phyloP scores from a whole-genome alignment of 768 basidiomycete species.

The Mycena maculata region DNA sequence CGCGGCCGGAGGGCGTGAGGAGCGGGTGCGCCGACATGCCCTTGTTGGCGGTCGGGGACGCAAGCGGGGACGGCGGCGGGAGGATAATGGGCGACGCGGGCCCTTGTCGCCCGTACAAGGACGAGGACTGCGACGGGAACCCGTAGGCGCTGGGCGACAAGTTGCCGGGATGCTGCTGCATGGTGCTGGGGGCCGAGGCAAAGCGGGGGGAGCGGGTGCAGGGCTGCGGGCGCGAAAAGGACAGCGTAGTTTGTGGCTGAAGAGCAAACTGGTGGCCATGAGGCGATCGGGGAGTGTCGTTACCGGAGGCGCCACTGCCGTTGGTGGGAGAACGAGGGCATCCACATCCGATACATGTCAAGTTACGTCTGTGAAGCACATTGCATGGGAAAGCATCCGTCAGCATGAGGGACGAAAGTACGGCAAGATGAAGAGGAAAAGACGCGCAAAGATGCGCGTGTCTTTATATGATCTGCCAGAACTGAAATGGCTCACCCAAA shows the following conservation, averaged over 20 bases:
- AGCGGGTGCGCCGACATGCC: constrained; percentile 41
- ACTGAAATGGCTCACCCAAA: constrained; percentile 73
- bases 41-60: constrained; percentile 26
- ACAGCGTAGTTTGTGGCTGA: constrained; percentile 2
- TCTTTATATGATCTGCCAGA: constrained; percentile 31
- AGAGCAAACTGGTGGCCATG: constrained; percentile 24
- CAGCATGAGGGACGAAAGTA: constrained; percentile 47
- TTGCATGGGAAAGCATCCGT: constrained; percentile 62
- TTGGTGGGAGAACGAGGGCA: constrained; percentile 58
- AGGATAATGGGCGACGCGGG: constrained; percentile 12
- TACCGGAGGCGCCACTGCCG: constrained; percentile 39
- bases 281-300: constrained; percentile 45
- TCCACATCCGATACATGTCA: constrained; percentile 82
- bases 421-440: constrained; percentile 22
- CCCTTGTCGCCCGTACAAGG: not conserved
- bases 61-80: constrained; percentile 23
- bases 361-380: constrained; percentile 74
- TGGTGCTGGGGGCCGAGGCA: constrained; percentile 22
- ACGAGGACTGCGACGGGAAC: constrained; percentile 15
- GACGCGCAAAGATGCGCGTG: constrained; percentile 28
- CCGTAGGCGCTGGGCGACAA: constrained; percentile 24
- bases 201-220: constrained; percentile 35
- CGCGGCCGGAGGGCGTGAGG: constrained; percentile 85
- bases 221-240: constrained; percentile 15
- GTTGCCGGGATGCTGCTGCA: constrained; percentile 23